These are phyloP conservation scores for Podospora fimiseda DNA, from an alignment of 495 filamentous ascomycete species.

Conservation along the genomic window DNA sequence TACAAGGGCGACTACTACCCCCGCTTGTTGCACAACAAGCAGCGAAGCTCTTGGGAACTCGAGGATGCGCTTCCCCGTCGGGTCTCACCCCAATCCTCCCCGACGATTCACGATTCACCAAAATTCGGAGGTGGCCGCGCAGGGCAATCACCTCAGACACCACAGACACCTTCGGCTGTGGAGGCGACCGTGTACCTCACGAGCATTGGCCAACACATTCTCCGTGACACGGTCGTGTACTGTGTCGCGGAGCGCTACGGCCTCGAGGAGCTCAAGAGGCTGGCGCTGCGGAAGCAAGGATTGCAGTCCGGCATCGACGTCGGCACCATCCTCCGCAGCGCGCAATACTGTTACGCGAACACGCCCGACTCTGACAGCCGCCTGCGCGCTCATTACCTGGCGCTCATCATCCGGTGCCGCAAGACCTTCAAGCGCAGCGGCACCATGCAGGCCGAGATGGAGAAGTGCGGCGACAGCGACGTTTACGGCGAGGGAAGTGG, in stretches of 20 bases:
- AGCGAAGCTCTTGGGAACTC: conserved; percentile 63
- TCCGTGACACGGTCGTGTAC: conserved; percentile 88
- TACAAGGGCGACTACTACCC: conserved; percentile 95
- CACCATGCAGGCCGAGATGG: conserved; percentile 97
- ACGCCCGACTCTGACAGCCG: conserved; percentile 84
- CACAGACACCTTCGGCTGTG: conserved; percentile 44
- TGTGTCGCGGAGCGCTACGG: conserved; percentile 81
- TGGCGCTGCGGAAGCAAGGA: conserved; percentile 88
- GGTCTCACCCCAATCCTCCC: conserved; percentile 28
- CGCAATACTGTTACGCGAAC: conserved; percentile 89
- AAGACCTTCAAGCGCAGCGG: conserved; percentile 93
- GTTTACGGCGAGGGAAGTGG: conserved; percentile 55
- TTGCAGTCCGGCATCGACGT: conserved; percentile 79
- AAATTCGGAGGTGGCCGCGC: conserved; percentile 48
- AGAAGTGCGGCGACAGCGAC: conserved; percentile 46
- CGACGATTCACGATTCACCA: conserved; percentile 32
- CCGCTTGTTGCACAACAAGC: conserved; percentile 62
- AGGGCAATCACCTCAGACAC: conserved; percentile 16
- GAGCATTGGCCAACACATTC: conserved; percentile 61
- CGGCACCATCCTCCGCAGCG: conserved; percentile 79
- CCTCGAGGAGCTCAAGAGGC: conserved; percentile 77
- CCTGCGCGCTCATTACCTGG: conserved; percentile 89
- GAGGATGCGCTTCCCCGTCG: conserved; percentile 48
- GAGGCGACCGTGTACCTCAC: conserved; percentile 66
- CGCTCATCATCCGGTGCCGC: conserved; percentile 87